Base-by-base conservation (phyloP, 805 yeast genomes). In the Kazachstania taianensis region DNA sequence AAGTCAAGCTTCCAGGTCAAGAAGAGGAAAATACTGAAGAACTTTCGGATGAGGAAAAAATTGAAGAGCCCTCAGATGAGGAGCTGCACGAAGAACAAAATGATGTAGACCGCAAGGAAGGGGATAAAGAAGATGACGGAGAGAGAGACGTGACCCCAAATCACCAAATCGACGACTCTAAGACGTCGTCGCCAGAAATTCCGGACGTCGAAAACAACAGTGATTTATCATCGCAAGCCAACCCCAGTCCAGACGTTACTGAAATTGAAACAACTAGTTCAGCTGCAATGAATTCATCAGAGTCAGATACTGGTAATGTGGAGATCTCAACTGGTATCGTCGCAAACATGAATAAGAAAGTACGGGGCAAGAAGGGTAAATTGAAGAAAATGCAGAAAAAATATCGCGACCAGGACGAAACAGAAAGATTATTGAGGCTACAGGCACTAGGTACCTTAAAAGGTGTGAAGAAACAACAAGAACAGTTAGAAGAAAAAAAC, bases 331-430 rank as follows among this genome's bases (percentile, higher is more conserved):
- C 20, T 6, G 37, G 38, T 7, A 18, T 43, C 5, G 41, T 53
- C n/a, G 54, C 49, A 27, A 49, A 48, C 28, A 53, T 52, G 41
- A 53, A 59, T 20, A 66, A 65, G 13, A 68, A 64, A 26, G 76
- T 78, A 5, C 73, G 96, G 49, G 96, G 97, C 32, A 85, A 81
- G 59, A 84, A 80, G 51, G 80, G 81, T 27, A 86, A 86, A 52
- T 51, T 81, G 58, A 84, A 81, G 65, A 86, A 83, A 52, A 81
- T 85, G 38, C 79, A 79, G 28, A 68, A 72, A 41, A 89, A 87
- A 52, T 89, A 89, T 51, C 84, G 78, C 3, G 86, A 81, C 41
- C 97, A 89, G 59, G 97, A 89, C 54, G 96, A 84, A 35, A 92
- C 82, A 38, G 97, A 89, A 49, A 71, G 86, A 38, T 49, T 60